Conservation (phyloP, 179 eudicot species). For the Spinacia oleracea region DNA sequence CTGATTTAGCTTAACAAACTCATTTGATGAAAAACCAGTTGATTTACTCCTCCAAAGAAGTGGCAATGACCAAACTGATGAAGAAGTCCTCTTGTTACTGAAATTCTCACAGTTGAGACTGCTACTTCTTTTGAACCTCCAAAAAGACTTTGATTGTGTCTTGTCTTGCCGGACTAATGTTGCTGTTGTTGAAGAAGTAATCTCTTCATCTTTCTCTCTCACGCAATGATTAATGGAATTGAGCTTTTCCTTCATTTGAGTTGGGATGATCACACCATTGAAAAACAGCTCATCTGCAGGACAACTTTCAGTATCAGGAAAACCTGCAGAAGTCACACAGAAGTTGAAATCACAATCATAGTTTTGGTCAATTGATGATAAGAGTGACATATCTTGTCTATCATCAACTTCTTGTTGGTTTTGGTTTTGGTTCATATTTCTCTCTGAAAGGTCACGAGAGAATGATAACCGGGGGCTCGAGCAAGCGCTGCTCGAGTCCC, state of each 20-base stretch:
- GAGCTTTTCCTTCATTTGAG: conserved; percentile 27
- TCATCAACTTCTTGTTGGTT: neutral
- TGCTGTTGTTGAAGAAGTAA: conserved; percentile 26
- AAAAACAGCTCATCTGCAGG: conserved; percentile 44
- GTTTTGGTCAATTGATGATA: conserved; percentile 1
- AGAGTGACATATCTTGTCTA: conserved; percentile 11
- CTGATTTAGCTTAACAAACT: neutral
- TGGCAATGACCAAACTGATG: conserved; percentile 40
- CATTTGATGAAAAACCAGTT: conserved; percentile 29
- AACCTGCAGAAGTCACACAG: conserved; percentile 6
- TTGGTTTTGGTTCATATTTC: neutral
- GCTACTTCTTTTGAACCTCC: conserved; percentile 41
- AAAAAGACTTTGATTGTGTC: conserved; percentile 30
- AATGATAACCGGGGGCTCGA: conserved; percentile 42
- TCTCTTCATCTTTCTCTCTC: conserved; percentile 5
- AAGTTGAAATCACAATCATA: conserved; percentile 36
- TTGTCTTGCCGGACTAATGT: conserved; percentile 36
- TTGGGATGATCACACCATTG: conserved; percentile 42
- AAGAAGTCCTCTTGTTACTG: conserved; percentile 25
- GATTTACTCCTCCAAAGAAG: conserved; percentile 41
- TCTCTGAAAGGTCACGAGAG: conserved; percentile 27
- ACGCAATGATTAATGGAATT: neutral
- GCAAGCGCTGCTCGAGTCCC: conserved; percentile 11
- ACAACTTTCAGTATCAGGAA: conserved; percentile 16
- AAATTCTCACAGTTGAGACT: conserved; percentile 33